These are phyloP conservation scores for Excoecaria agallocha DNA, from an alignment of 345 rosid species.

Conservation along the genomic window DNA sequence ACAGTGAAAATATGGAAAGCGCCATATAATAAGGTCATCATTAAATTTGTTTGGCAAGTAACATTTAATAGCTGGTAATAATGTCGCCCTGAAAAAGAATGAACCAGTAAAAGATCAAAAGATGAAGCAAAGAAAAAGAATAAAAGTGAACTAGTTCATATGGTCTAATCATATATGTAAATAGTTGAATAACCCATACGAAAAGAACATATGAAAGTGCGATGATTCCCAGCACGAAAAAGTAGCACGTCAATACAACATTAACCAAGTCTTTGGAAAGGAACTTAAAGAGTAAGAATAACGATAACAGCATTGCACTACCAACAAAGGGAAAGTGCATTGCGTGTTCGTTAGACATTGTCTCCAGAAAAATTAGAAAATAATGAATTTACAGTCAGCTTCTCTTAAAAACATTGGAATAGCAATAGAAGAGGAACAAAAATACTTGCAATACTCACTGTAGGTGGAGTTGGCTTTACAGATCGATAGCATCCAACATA, in stretches of 20 bases:
- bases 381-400: too few relatives aligned
- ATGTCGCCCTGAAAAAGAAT: constrained; percentile 65
- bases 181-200: not conserved
- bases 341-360: too few relatives aligned
- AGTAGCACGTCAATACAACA: constrained; percentile 88
- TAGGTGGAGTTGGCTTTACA: too few relatives aligned
- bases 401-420: too few relatives aligned
- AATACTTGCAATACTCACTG: too few relatives aligned
- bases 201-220: constrained; percentile 87
- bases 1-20: constrained; percentile 74
- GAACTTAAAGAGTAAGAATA: too few relatives aligned
- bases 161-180: not conserved
- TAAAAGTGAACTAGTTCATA: not conserved
- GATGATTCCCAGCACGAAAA: constrained; percentile 84
- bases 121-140: not conserved
- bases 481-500: too few relatives aligned
- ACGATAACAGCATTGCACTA: too few relatives aligned
- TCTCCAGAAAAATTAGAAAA: too few relatives aligned
- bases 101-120: constrained; percentile 18
- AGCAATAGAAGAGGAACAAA: too few relatives aligned
- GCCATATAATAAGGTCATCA: constrained; percentile 70
- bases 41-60: constrained; percentile 83
- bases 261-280: constrained; percentile 98
- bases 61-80: constrained; percentile 72
- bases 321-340: too few relatives aligned